These are phyloP conservation scores for Aspergillus clavatus DNA, from an alignment of 2,329 filamentous ascomycete species.

Conservation along the genomic window DNA sequence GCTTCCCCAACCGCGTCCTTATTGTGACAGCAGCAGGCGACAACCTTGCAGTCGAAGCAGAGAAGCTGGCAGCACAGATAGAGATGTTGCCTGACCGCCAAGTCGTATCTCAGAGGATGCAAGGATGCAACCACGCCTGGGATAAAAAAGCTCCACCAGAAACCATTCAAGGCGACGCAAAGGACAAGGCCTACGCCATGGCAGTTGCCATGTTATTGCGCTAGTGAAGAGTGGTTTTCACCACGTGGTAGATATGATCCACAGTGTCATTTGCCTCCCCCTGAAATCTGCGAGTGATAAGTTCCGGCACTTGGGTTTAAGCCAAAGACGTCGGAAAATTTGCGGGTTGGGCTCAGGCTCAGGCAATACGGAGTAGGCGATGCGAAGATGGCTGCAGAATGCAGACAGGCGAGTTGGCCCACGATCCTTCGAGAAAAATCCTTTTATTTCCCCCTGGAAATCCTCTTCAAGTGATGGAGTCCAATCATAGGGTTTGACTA, in stretches of 20 bases:
- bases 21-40: conserved; percentile 30
- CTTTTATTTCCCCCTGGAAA: too few relatives aligned
- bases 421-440: too few relatives aligned
- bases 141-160: conserved; percentile 32
- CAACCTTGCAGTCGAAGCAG: conserved; percentile 26
- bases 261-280: background rate
- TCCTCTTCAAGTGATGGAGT: too few relatives aligned
- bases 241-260: background rate
- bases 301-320: conserved; percentile 4
- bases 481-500: too few relatives aligned
- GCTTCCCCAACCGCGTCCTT: conserved; percentile 27
- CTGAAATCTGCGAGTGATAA: background rate
- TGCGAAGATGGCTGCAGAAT: too few relatives aligned
- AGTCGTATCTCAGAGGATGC: conserved; percentile 31
- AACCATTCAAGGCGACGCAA: conserved; percentile 25
- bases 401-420: too few relatives aligned
- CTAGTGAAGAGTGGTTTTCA: background rate
- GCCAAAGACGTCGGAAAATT: too few relatives aligned
- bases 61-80: conserved; percentile 25
- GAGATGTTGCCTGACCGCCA: conserved; percentile 15
- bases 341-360: too few relatives aligned
- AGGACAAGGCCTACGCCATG: conserved; percentile 32
- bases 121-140: conserved; percentile 36
- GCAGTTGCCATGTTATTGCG: conserved; percentile 27
- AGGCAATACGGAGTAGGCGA: too few relatives aligned